Base-by-base conservation (phyloP, 1,284 basidiomycete genomes). In the Ceratobasidium sp. region DNA sequence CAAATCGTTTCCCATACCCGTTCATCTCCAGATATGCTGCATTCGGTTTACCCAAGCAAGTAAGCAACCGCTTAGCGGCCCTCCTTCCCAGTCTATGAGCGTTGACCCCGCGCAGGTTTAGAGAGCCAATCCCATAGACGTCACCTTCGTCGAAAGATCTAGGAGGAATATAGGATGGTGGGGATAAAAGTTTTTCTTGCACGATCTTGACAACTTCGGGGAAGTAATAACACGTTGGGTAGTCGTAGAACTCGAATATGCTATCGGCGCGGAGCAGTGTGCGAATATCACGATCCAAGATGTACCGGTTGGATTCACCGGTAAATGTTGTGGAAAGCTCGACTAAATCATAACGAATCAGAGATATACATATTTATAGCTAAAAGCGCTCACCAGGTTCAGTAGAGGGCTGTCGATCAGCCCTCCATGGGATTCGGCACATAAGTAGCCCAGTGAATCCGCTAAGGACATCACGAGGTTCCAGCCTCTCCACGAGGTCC, bases 21-120 rank as follows among this genome's bases (percentile, higher is more conserved):
- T 56, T 66, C 62, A 66, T 66, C 27, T 66, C 62, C 19, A 66
- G 29, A 56, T 66, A 66, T 25, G 62, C 62, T 29, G 62, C 62
- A 16, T 56, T 36, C 9, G 36, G 50, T 23, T 41, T 39, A 1
- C 62, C 62, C 11, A 66, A 41, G n/a, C 23, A 66, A n/a, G 50
- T 39, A 14, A 66, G 29, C 4, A 66, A 13, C 8, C 39, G 13
- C 27, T 47, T 66, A 13, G 62, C 62, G n/a, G 62, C 62, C 16
- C 41, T 53, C 13, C 21, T 25, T 9, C 39, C 62, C 1, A 23
- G 2, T 11, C 16, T 19, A 33, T 56, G 30, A 19, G 33, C 23
- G 27, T 39, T 11, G 8, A 66, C n/a, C 19, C 52, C 52, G 2
- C 41, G 42, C 9, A 66, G n/a, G 27, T 46, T 29, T 14, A 66